Percentiles rank a stretch among this genome's conserved stretches.
Conservation (phyloP, 1,139 yeast species). For the Pneumocystis canis region DNA sequence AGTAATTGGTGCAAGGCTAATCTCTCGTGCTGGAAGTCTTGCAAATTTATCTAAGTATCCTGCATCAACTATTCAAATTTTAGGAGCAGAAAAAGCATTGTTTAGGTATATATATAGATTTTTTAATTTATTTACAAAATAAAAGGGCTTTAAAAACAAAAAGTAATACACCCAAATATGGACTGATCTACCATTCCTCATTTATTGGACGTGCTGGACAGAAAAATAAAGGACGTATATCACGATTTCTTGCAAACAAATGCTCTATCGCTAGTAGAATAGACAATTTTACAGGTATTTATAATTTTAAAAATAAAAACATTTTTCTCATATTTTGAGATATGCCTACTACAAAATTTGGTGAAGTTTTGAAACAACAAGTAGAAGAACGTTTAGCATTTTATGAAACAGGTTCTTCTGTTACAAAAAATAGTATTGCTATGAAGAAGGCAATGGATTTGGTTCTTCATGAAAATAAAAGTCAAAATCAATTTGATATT, state of each 20-base stretch:
- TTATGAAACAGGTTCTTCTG: conserved; percentile 91
- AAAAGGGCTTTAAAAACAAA: conserved; percentile 76
- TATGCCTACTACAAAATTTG: conserved; percentile 52
- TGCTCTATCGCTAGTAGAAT: conserved; percentile 98
- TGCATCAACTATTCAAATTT: conserved; percentile 94
- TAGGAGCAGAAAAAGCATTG: conserved; percentile 98
- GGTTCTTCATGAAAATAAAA: conserved; percentile 30
- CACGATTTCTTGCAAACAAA: conserved; percentile 96
- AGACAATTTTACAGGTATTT: conserved; percentile 52
- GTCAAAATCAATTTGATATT: conserved; percentile 34
- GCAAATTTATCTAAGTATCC: conserved; percentile 94
- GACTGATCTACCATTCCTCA: conserved; percentile 91
- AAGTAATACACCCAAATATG: conserved; percentile 97
- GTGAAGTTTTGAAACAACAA: conserved; percentile 81
- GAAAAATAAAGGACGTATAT: conserved; percentile 96
- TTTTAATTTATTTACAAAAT: neutral
- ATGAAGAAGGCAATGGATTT: conserved; percentile 77
- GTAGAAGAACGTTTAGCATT: conserved; percentile 95
- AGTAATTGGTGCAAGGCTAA: conserved; percentile 93
- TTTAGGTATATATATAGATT: conserved; percentile 37
- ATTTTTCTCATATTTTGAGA: conserved; percentile 20
- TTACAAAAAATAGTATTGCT: conserved; percentile 92
- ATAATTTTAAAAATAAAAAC: neutral
- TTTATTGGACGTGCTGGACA: conserved; percentile 95
- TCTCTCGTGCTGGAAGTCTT: conserved; percentile 93